Percentiles rank a stretch among this genome's conserved stretches.
Conservation (phyloP, 495 filamentous ascomycete genomes). For the Ascobolus immersus region DNA sequence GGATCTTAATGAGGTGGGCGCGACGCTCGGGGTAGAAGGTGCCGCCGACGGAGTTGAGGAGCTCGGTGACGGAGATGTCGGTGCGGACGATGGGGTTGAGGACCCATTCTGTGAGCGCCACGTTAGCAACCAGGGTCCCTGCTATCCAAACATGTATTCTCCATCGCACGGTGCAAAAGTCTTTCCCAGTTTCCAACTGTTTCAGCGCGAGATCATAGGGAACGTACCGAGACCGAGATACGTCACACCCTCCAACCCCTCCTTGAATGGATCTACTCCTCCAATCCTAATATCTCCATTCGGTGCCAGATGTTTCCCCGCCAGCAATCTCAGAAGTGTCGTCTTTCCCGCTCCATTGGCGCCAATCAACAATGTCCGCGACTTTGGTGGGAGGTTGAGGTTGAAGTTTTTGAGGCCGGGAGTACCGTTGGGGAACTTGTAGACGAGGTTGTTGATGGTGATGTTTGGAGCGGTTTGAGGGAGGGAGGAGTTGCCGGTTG, state of each 20-base stretch:
- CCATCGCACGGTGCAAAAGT: too few species aligned
- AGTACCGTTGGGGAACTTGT: conserved; percentile 62
- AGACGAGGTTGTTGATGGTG: conserved; percentile 48
- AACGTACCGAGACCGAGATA: conserved; percentile 48
- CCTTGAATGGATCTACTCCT: conserved; percentile 73
- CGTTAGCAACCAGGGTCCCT: background rate
- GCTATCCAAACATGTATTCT: too few species aligned
- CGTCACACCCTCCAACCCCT: conserved; percentile 69
- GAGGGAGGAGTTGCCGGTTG: too few species aligned
- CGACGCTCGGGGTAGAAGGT: conserved; percentile 53
- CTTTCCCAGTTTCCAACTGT: too few species aligned
- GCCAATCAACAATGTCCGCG: conserved; percentile 78
- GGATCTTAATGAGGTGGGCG: conserved; percentile 61
- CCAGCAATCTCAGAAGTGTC: conserved; percentile 52
- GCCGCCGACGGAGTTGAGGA: conserved; percentile 66
- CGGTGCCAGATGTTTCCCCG: conserved; percentile 78
- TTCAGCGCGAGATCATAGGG: background rate
- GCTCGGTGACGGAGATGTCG: conserved; percentile 71
- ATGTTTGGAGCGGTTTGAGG: conserved; percentile 26
- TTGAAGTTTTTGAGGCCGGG: conserved; percentile 43
- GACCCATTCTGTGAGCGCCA: conserved; percentile 50
- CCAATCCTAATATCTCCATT: conserved; percentile 41
- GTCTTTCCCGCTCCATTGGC: conserved; percentile 97
- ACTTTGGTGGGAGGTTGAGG: conserved; percentile 52
- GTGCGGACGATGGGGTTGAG: conserved; percentile 90